phyloP scores from a whole-genome alignment of 176 grass and related monocot genomes.

The Carex parvula region DNA sequence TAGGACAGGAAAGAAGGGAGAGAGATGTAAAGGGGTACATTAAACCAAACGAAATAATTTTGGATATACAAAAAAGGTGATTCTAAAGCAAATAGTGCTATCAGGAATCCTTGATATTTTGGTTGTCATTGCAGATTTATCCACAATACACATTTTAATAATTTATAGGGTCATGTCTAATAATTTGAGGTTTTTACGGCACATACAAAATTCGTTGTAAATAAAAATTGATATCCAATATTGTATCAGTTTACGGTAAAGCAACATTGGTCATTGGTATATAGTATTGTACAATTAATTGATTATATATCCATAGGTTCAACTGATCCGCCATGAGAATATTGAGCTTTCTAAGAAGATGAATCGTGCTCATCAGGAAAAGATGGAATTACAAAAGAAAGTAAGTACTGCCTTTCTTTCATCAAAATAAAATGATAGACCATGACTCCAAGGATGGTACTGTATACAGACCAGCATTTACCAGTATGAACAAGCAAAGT shows the following conservation, averaged over 20 bases:
- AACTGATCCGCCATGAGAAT: constrained; percentile 53
- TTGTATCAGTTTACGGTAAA: background rate
- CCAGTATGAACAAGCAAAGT: background rate
- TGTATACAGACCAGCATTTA: background rate
- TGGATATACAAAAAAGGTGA: background rate
- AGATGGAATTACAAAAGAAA: constrained; percentile 52
- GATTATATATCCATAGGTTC: constrained; percentile 31
- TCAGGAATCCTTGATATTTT: background rate
- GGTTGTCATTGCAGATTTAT: background rate
- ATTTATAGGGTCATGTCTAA: background rate
- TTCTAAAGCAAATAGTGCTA: background rate
- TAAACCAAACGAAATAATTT: background rate
- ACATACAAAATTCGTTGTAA: background rate
- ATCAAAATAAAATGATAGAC: background rate
- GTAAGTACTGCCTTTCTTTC: constrained; percentile 18
- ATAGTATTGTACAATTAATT: background rate
- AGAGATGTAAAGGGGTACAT: background rate
- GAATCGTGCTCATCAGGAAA: constrained; percentile 42
- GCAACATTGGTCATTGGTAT: background rate
- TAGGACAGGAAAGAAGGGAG: background rate
- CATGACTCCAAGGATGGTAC: background rate
- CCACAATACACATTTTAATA: background rate
- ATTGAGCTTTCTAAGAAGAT: constrained; percentile 53
- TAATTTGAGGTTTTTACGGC: background rate
- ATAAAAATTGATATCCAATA: background rate